Evolutionary conservation across 2,329 filamentous ascomycete genomes (phyloP).

Genomic region (Camillea tinctor): DNA sequence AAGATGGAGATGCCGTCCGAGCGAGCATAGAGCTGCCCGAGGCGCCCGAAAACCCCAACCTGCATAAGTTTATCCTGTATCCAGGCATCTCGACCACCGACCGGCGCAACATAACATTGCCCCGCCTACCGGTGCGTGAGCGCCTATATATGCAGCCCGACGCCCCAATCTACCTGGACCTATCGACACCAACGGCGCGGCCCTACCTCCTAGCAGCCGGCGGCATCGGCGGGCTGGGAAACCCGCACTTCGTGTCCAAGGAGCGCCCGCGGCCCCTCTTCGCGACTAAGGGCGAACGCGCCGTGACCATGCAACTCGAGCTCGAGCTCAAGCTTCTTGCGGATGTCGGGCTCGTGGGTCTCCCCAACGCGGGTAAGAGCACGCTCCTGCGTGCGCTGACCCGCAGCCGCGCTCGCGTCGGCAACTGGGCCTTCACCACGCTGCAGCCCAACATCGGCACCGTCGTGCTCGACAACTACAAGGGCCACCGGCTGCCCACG

Average conservation of each 20-base stretch:
- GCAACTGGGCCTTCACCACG: constrained; percentile 96
- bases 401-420: constrained; percentile 84
- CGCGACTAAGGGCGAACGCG: constrained; percentile 80
- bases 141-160: constrained; percentile 65
- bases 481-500: constrained; percentile 62
- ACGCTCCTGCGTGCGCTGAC: constrained; percentile 85
- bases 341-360: constrained; percentile 89
- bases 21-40: constrained; percentile 33
- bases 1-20: constrained; percentile 15
- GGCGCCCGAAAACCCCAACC: constrained; percentile 40
- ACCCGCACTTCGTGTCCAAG: constrained; percentile 85
- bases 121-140: constrained; percentile 50
- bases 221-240: constrained; percentile 85
- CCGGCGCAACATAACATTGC: constrained; percentile 53
- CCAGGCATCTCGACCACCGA: constrained; percentile 73
- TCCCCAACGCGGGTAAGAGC: constrained; percentile 95
- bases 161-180: constrained; percentile 69
- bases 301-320: constrained; percentile 75
- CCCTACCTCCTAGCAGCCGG: constrained; percentile 86
- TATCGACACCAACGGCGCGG: constrained; percentile 73
- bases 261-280: constrained; percentile 77
- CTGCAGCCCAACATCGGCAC: constrained; percentile 94
- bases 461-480: constrained; percentile 85
- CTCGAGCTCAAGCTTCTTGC: constrained; percentile 93
- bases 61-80: constrained; percentile 83